Base-by-base conservation (phyloP, 345 rosid genomes). In the Bretschneidera sinensis region DNA sequence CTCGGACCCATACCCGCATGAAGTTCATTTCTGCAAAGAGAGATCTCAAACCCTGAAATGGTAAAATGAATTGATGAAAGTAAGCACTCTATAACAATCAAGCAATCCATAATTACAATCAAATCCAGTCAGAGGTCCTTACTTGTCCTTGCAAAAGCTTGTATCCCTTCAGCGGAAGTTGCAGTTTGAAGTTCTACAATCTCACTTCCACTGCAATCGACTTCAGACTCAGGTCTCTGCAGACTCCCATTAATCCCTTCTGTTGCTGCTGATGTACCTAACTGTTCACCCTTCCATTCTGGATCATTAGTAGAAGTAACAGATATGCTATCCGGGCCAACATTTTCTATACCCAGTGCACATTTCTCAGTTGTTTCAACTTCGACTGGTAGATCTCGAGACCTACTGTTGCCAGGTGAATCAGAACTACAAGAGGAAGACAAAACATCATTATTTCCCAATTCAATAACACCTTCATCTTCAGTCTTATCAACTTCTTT, bases 21-120 rank as follows among this genome's bases (percentile, higher is more conserved):
- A 57, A 91, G 85, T 74, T 86, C 92, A 71, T 80, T 78, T 60
- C 85, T 82, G 76, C 98, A 91, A 21, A 91, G 81, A 60, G 98
- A 91, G 74, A 91, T 74, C 80, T 83, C 92, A 79, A 86, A 74
- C 54, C 81, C 98, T 91, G 81, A 63, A 79, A 66, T 61, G 24
- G 61, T 20, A 57, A 31, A 47, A 62, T 18, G 25, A 67, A 53
- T 43, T 17, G 67, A 22, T 52, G 43, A 76, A 49, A n/a, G 43
- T 34, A 60, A 68, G 62, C 48, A 64, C 48, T 57, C 62, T 21
- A 24, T 68, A 64, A 39, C 34, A 70, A 63, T 25, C 48, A 50
- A 35, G 53, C 66, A 34, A 54, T 48, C 15, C 19, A 47, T 23
- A 17, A 60, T 54, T 54, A 23, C 39, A 58, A 52, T 50, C 23